Evolutionary conservation across 768 basidiomycete species (phyloP), one percentile per base, ranked within the genome.

Genomic region (Lactarius akahatsu): DNA sequence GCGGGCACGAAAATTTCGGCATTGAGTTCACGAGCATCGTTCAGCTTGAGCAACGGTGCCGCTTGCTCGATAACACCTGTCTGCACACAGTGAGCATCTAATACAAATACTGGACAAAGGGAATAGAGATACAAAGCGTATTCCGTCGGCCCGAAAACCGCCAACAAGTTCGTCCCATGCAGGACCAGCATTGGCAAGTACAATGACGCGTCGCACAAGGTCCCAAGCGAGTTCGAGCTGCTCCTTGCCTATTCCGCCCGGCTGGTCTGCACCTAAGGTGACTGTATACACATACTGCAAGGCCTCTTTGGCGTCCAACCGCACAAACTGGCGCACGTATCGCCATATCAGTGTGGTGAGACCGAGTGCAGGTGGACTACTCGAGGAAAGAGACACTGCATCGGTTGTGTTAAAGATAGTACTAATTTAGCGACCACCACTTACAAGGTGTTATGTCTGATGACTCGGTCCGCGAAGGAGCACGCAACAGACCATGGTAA

Each of bases 131-230:
- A 94, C 93, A 76, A 90, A 91, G 80, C 86, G 84, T n/a, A 92
- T 88, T 4, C 95, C 95, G 70, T 99, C 96, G 6, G 87, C 80
- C 68, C 91, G 82, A 73, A 96, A 91, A 11, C 92, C 94, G n/a
- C 96, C 96, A 3, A 98, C 89, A 20, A 99, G 85, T 75, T 93
- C 92, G 57, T 95, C 91, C 92, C 96, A 98, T 18, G 83, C 89
- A 7, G 88, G 86, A 1, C 90, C 90, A 4, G 85, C 82, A 72
- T 91, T 91, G 8, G 89, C 87, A 50, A 89, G 78, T 2, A 92
- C 88, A 71, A 94, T 89, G 67, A 92, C 89, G 52, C 90, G 82
- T 56, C 92, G 80, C 1, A 86, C 86, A 28, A 92, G 84, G 57
- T 92, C 90, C 89, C 91, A 92, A 2, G 92, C 87, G 40, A 77